Evolutionary conservation across 306 rosid species (phyloP).

Genomic region (Glycine tomentella): DNA sequence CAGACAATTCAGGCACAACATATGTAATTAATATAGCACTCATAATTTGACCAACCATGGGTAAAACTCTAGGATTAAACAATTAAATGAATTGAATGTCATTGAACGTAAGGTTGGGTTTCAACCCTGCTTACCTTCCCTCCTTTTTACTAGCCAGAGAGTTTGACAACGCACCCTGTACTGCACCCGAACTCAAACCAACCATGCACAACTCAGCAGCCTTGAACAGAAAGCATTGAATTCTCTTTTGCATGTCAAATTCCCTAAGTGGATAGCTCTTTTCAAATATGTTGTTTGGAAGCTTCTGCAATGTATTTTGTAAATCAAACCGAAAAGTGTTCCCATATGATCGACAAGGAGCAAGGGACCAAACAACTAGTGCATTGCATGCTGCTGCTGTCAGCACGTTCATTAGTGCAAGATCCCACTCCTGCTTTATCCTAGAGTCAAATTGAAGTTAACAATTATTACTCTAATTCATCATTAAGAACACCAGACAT

Average conservation of each 20-base stretch:
- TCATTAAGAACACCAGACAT: constrained; percentile 28
- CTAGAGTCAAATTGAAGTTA: constrained; percentile 55
- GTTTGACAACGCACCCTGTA: constrained; percentile 83
- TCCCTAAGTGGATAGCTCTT: constrained; percentile 94
- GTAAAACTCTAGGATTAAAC: constrained; percentile 11
- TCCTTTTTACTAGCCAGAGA: constrained; percentile 77
- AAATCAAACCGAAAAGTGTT: constrained; percentile 90
- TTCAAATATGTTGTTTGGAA: constrained; percentile 97
- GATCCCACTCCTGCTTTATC: constrained; percentile 98
- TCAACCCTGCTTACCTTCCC: constrained; percentile 67
- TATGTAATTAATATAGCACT: constrained; percentile 31
- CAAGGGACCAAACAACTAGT: constrained; percentile 96
- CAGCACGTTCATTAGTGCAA: constrained; percentile 91
- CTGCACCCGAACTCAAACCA: constrained; percentile 90
- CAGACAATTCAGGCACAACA: constrained; percentile 38
- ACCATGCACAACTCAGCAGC: constrained; percentile 99
- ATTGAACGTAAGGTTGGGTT: constrained; percentile 30
- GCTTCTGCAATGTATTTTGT: constrained; percentile 98
- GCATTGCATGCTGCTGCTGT: constrained; percentile 98
- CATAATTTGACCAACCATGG: constrained; percentile 31
- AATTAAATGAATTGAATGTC: constrained; percentile 17
- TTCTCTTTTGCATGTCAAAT: constrained; percentile 87
- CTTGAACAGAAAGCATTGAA: constrained; percentile 90
- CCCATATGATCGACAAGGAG: constrained; percentile 98
- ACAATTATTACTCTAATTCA: constrained; percentile 37